Conservation (phyloP, 176 grass and related monocot genomes). For the Hordeum marinum region DNA sequence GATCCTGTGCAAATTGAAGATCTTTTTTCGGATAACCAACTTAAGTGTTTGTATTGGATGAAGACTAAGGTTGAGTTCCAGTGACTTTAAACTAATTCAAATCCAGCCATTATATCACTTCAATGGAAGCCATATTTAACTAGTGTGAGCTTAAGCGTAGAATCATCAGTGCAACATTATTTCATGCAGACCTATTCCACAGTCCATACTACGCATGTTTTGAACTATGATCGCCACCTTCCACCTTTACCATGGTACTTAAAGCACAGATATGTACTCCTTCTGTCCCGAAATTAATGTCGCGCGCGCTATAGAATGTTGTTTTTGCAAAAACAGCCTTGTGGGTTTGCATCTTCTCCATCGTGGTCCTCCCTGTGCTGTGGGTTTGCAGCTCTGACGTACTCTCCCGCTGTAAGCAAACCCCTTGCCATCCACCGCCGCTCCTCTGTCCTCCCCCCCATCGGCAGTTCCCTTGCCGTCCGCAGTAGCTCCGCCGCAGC, state of each 20-base stretch:
- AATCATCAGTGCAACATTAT: background rate
- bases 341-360: too few species aligned
- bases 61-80: background rate
- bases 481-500: too few species aligned
- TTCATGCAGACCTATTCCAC: background rate
- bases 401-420: too few species aligned
- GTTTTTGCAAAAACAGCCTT: too few species aligned
- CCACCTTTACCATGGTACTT: background rate
- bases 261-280: background rate
- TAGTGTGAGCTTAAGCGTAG: background rate
- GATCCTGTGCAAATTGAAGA: background rate
- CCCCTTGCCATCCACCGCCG: too few species aligned
- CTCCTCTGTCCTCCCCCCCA: too few species aligned
- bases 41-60: background rate
- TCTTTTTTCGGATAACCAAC: background rate
- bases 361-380: too few species aligned
- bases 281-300: too few species aligned
- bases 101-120: background rate
- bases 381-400: too few species aligned
- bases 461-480: too few species aligned
- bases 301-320: too few species aligned
- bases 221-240: background rate
- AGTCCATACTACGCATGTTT: background rate
- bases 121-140: background rate
- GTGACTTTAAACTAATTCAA: background rate